Conservation (phyloP, 23 red algal species). For the Gracilaria vermiculophylla region DNA sequence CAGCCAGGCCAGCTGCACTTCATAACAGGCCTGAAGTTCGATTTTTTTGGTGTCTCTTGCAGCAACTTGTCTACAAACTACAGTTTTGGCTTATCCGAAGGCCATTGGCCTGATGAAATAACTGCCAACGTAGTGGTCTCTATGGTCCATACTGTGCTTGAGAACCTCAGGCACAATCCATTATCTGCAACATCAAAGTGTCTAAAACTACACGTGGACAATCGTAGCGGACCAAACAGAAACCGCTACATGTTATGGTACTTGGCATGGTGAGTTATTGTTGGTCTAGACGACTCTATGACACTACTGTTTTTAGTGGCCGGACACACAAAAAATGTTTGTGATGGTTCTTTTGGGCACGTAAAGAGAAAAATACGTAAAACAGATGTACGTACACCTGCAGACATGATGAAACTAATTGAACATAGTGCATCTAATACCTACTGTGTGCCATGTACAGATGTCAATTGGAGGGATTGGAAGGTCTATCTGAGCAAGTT, state of each 20-base stretch:
- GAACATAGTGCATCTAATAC: not conserved
- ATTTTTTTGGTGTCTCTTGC: not conserved
- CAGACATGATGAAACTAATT: no score
- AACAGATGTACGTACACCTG: no score
- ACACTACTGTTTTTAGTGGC: not conserved
- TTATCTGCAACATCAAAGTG: no score
- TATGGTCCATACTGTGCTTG: not conserved
- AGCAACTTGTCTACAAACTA: not conserved
- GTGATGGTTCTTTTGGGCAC: not conserved
- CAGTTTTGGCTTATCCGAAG: not conserved
- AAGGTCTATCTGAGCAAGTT: no score
- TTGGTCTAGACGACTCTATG: not conserved
- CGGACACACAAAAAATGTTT: not conserved
- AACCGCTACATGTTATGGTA: constrained; percentile 16
- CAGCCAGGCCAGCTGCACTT: constrained; percentile 40
- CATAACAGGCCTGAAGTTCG: constrained; percentile 31
- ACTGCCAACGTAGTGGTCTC: constrained; percentile 4
- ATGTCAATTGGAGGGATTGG: no score
- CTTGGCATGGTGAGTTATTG: not conserved
- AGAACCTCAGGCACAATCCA: not conserved
- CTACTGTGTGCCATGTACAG: no score
- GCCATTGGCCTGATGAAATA: not conserved
- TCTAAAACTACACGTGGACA: constrained; percentile 11
- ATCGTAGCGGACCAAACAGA: not conserved
- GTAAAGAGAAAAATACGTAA: not conserved